Evolutionary conservation across 345 rosid genomes (phyloP), one percentile per base, ranked within the genome.

Genomic region (Microthlaspi erraticum): DNA sequence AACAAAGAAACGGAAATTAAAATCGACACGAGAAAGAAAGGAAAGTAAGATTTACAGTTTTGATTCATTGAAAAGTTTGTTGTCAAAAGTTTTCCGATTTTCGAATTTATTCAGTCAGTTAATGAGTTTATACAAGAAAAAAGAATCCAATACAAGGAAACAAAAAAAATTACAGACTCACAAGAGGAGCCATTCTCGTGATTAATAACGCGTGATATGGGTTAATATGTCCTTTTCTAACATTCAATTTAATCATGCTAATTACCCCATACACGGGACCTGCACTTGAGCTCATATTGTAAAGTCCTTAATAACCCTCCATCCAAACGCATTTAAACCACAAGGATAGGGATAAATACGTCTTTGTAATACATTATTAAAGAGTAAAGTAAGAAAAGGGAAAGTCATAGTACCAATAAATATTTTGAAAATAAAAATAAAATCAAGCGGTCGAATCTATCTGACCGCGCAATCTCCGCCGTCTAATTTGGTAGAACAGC

Each of bases 401-500:
- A 23, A 54, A 60, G 51, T 18, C 6, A 38, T 6, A 7, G 4
- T 52, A 20, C n/a, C 13, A 34, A 14, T 19, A 18, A 10, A 32
- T 56, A 7, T 38, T 38, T 39, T 14, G 1, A 4, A 29, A 33
- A 36, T 6, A 34, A 17, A 17, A 3, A n/a, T 14, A 16, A 49
- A 8, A 20, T 1, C 4, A 18, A n/a, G 14, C 1, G 10, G 50
- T 12, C 39, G 66, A 60, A 36, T 73, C 48, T 59, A 39, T 57
- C 61, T 61, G 54, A 34, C 20, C 19, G 38, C 82, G 81, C 53
- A 77, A 77, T 81, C 78, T 59, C 41, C 78, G 81, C 85, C 83
- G 75, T 84, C 68, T 34, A 75, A 65, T 70, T 14, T 51, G 71
- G 56, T 31, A 0, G 33, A 49, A 48, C 41, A 66, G 29, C 32